Evolutionary conservation across 495 filamentous ascomycete species (phyloP).

Genomic region (Penicillium cosmopolitanum): DNA sequence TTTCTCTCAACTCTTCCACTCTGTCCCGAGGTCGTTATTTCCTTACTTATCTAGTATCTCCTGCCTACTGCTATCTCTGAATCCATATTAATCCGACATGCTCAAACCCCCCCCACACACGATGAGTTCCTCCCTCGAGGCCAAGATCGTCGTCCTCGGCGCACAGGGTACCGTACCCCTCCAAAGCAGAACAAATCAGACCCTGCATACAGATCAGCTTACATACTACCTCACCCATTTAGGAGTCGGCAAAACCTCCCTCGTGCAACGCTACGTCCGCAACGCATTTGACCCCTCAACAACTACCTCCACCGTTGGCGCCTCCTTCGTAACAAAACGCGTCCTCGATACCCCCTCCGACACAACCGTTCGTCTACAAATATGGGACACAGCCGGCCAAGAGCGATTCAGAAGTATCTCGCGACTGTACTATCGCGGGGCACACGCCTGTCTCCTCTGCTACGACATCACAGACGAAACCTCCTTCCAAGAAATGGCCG

Average conservation of each 20-base stretch:
- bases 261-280: slow-evolving; percentile 85
- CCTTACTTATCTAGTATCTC: slow-evolving; percentile 28
- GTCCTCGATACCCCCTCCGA: slow-evolving; percentile 83
- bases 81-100: neutral
- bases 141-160: slow-evolving; percentile 90
- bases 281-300: slow-evolving; percentile 72
- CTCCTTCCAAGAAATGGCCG: slow-evolving; percentile 91
- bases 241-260: slow-evolving; percentile 94
- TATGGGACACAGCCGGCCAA: slow-evolving; percentile 95
- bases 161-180: slow-evolving; percentile 60
- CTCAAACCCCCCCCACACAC: slow-evolving; percentile 29
- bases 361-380: slow-evolving; percentile 80
- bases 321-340: slow-evolving; percentile 91
- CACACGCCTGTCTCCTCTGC: slow-evolving; percentile 91
- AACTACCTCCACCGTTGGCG: slow-evolving; percentile 83
- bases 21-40: slow-evolving; percentile 5
- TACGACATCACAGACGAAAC: slow-evolving; percentile 89
- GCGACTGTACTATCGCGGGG: slow-evolving; percentile 91
- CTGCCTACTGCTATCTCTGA: slow-evolving; percentile 12
- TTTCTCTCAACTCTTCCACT: slow-evolving; percentile 2
- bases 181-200: neutral
- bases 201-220: slow-evolving; percentile 2
- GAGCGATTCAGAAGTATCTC: slow-evolving; percentile 94
- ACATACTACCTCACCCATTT: neutral
- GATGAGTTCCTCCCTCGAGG: slow-evolving; percentile 80